Evolutionary conservation across 768 basidiomycete species (phyloP).

Genomic region (Lactarius indigo): DNA sequence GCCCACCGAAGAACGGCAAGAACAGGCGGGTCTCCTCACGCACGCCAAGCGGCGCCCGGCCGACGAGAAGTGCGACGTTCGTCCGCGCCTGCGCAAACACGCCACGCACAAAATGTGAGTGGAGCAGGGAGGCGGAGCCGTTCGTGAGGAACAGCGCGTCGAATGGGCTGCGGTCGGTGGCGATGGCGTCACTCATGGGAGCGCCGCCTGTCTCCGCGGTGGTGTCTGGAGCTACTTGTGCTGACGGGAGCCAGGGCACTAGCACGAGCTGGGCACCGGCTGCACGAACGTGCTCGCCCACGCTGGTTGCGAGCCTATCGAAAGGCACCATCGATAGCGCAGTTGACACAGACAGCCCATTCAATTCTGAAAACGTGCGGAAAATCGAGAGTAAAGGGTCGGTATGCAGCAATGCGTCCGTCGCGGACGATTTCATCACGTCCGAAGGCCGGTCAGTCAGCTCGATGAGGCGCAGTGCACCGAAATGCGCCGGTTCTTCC

Average conservation of each 20-base stretch:
- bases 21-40: constrained; percentile 58
- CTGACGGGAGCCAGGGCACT: constrained; percentile 71
- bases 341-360: constrained; percentile 60
- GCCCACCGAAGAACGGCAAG: constrained; percentile 91
- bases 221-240: constrained; percentile 10
- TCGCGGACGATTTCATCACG: constrained; percentile 61
- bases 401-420: constrained; percentile 63
- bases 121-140: constrained; percentile 49
- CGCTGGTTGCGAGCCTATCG: constrained; percentile 68
- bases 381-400: constrained; percentile 74
- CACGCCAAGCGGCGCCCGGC: constrained; percentile 45
- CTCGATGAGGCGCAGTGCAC: constrained; percentile 83
- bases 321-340: constrained; percentile 71
- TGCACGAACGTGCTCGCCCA: constrained; percentile 61
- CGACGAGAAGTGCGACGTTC: constrained; percentile 84
- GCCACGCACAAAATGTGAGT: constrained; percentile 80
- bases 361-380: constrained; percentile 71
- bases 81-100: constrained; percentile 68
- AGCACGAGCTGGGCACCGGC: constrained; percentile 70
- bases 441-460: constrained; percentile 63
- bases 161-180: constrained; percentile 56
- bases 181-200: constrained; percentile 24
- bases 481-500: neutral
- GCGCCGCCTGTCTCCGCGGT: constrained; percentile 13
- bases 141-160: constrained; percentile 56